Base-by-base conservation (phyloP, 352 stramenopile genomes). In the Pythium brachiatum region DNA sequence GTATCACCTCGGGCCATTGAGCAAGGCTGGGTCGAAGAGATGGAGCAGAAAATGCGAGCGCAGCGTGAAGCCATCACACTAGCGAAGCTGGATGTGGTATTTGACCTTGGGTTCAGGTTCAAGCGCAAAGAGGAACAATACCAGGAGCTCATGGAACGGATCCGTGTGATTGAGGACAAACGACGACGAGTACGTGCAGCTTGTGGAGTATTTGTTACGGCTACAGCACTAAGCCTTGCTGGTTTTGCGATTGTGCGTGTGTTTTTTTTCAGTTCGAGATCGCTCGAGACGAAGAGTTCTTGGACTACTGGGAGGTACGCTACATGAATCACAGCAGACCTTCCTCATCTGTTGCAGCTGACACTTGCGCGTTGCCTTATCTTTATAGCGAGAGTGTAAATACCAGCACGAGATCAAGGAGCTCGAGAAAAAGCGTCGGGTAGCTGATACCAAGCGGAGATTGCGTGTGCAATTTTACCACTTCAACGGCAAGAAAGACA, bases 11-110 rank as follows among this genome's bases (percentile, higher is more conserved):
- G 85, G 11, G 85, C 85, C 3, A 92, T 94, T 29, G 79, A 90
- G 25, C 79, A 92, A 8, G 85, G 85, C 1, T 94, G 82, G 85
- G 78, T 94, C 1, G 81, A 90, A 72, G 82, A 90, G 39, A 92
- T 94, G 82, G 82, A 94, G 36, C 68, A 68, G 2, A 91, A 91
- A 54, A 86, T 91, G 68, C 75, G 81, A 8, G 26, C 62, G 9
- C 81, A 94, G 55, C 78, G 82, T 18, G 46, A 60, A 12, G 50
- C 75, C 21, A 92, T 94, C 69, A 91, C 82, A 7, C 36, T 68
- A 23, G 26, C 83, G 18, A 94, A 92, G 26, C 48, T 90, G 27
- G 61, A 83, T 7, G 68, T 73, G 1, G 55, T 91, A 18, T 94
- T 94, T 48, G 72, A 68, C 1, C 48, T 88, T 32, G 82, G 81